These are phyloP conservation scores for Rhodocollybia butyracea DNA, from an alignment of 768 basidiomycete species.

Conservation along the genomic window DNA sequence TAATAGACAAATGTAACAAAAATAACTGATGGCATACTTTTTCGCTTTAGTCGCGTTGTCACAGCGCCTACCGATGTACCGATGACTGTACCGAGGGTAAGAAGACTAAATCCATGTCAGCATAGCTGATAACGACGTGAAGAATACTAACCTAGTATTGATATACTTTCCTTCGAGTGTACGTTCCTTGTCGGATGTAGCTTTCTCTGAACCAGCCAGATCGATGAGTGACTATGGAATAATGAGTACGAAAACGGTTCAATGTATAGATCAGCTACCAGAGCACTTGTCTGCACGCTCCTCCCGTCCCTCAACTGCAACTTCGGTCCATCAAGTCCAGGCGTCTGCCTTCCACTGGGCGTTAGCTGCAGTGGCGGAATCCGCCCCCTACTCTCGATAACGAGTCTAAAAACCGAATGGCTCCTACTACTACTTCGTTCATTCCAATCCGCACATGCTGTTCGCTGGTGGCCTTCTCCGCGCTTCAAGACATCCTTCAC, in stretches of 20 bases:
- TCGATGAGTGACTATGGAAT: conserved; percentile 84
- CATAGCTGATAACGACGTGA: background rate
- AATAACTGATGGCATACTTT: conserved; percentile 41
- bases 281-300: conserved; percentile 73
- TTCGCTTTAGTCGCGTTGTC: conserved; percentile 80
- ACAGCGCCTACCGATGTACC: conserved; percentile 86
- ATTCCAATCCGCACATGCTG: conserved; percentile 99
- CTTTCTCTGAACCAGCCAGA: conserved; percentile 94
- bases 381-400: conserved; percentile 82
- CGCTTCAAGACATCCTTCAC: conserved; percentile 82
- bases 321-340: conserved; percentile 51
- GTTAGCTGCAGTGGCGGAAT: conserved; percentile 30
- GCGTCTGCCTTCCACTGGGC: conserved; percentile 39
- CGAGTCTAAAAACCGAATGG: conserved; percentile 91
- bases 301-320: conserved; percentile 76
- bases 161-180: conserved; percentile 97
- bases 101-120: conserved; percentile 47
- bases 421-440: conserved; percentile 91
- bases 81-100: conserved; percentile 92
- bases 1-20: background rate
- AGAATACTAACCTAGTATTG: conserved; percentile 66
- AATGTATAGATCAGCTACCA: conserved; percentile 44
- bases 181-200: conserved; percentile 91
- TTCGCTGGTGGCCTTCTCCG: conserved; percentile 84
- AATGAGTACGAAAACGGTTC: conserved; percentile 5